These are phyloP conservation scores for Flaveria floridana DNA, from an alignment of 140 eudicot species.

Conservation along the genomic window DNA sequence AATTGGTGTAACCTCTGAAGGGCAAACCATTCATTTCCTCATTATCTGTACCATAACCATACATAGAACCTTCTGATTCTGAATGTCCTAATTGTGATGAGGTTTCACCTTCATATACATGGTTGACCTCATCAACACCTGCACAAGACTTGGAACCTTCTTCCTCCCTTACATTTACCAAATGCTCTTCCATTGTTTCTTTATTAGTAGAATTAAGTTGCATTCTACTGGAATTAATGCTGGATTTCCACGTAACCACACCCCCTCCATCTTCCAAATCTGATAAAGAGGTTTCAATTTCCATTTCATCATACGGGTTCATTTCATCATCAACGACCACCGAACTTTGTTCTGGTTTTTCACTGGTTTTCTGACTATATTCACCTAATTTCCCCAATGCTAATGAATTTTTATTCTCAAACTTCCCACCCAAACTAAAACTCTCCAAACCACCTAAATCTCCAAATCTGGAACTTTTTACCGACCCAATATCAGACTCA, in stretches of 20 bases:
- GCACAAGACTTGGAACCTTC: slow-evolving; percentile 19
- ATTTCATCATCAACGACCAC: slow-evolving; percentile 17
- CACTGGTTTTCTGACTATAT: slow-evolving; percentile 29
- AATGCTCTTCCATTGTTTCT: slow-evolving; percentile 26
- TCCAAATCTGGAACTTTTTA: slow-evolving; percentile 58
- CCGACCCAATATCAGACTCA: slow-evolving; percentile 74
- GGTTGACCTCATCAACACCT: slow-evolving; percentile 34
- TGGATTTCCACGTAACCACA: slow-evolving; percentile 28
- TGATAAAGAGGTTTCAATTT: slow-evolving; percentile 25
- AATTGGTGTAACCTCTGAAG: slow-evolving; percentile 20
- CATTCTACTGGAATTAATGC: slow-evolving; percentile 4
- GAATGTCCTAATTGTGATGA: slow-evolving; percentile 70
- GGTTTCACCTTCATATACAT: slow-evolving; percentile 41
- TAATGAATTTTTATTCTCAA: slow-evolving; percentile 29
- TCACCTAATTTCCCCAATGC: slow-evolving; percentile 29
- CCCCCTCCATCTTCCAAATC: slow-evolving; percentile 43
- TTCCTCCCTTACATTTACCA: slow-evolving; percentile 22
- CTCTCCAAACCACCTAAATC: slow-evolving; percentile 42
- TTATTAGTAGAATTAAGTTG: slow-evolving; percentile 14
- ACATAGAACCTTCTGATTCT: slow-evolving; percentile 86
- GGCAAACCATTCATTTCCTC: slow-evolving; percentile 42
- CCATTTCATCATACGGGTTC: slow-evolving; percentile 35
- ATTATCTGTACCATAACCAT: slow-evolving; percentile 60
- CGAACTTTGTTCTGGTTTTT: slow-evolving; percentile 23
- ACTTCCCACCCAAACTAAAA: slow-evolving; percentile 49